phyloP scores from a whole-genome alignment of 352 stramenopile genomes.

The Pythium myriotylum region DNA sequence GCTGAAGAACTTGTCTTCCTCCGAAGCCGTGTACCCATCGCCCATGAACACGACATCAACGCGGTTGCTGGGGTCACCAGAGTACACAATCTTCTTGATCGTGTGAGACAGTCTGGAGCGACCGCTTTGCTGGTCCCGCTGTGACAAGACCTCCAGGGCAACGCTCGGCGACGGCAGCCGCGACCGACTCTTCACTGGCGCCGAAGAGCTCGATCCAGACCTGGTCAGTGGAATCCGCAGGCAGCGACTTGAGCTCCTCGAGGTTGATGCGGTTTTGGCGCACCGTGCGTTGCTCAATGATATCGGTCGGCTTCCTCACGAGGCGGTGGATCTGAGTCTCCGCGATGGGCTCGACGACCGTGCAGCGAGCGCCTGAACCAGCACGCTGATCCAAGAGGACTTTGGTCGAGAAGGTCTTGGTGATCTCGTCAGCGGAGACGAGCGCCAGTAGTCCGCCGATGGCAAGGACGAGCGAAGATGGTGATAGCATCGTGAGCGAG shows the following conservation, averaged over 20 bases:
- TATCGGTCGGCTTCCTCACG: conserved; percentile 3
- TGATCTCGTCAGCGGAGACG: no score
- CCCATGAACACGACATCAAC: conserved; percentile 44
- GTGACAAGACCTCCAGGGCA: conserved; percentile 1
- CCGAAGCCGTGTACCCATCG: conserved; percentile 33
- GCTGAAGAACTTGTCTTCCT: conserved; percentile 30
- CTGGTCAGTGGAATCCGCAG: neutral
- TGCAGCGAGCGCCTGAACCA: neutral
- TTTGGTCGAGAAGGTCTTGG: conserved; percentile 9
- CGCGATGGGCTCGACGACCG: conserved; percentile 3
- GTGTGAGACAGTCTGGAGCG: no score
- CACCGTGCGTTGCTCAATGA: conserved; percentile 1
- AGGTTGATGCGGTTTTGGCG: conserved; percentile 9
- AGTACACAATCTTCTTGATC: conserved; percentile 32
- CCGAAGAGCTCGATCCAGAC: conserved; percentile 13
- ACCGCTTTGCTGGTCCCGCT: neutral
- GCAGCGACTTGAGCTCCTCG: neutral
- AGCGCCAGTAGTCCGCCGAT: no score
- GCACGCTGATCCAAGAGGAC: conserved; percentile 2
- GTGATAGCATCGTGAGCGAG: no score
- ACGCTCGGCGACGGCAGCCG: conserved; percentile 4
- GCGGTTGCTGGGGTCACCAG: conserved; percentile 32
- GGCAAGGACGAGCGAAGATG: no score
- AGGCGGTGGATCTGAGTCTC: conserved; percentile 6
- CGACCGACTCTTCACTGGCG: conserved; percentile 4